A percentile compares a stretch with the other conserved stretches of the same genome.
Evolutionary conservation across 768 basidiomycete species (phyloP).

Genomic region (Lanmaoa rubissima): DNA sequence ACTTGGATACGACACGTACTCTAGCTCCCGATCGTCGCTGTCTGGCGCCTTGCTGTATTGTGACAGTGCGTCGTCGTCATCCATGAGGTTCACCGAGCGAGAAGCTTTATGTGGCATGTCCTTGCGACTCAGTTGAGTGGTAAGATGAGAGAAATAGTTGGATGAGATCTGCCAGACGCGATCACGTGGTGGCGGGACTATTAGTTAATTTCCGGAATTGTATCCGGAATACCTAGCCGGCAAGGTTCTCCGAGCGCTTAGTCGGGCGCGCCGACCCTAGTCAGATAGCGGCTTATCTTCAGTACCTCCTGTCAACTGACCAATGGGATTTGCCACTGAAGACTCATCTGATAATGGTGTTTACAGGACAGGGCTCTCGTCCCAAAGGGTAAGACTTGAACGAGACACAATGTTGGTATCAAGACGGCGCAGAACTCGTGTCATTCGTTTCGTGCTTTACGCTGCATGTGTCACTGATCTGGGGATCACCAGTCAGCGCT

Average conservation of each 20-base stretch:
- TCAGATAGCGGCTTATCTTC: too few species aligned
- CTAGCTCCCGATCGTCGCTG: conserved; percentile 29
- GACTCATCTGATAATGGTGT: too few species aligned
- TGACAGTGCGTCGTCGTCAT: conserved; percentile 15
- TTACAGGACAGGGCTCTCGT: too few species aligned
- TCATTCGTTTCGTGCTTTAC: neutral
- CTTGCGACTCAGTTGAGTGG: neutral
- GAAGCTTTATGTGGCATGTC: conserved; percentile 15
- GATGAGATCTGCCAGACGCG: neutral
- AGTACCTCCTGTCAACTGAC: too few species aligned
- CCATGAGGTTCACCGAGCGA: conserved; percentile 7
- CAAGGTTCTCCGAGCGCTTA: too few species aligned
- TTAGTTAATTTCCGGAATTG: too few species aligned
- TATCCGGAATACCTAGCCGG: too few species aligned
- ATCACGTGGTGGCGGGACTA: conserved; percentile 19
- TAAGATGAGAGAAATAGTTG: neutral
- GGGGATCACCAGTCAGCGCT: neutral
- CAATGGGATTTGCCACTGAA: too few species aligned
- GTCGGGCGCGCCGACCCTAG: too few species aligned
- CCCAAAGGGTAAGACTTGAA: too few species aligned
- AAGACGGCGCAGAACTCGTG: too few species aligned
- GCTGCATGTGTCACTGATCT: neutral
- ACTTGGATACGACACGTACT: conserved; percentile 13
- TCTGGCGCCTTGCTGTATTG: conserved; percentile 19
- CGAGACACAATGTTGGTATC: too few species aligned